Conservation (phyloP, 2,329 filamentous ascomycete genomes). For the Neurospora sp. region DNA sequence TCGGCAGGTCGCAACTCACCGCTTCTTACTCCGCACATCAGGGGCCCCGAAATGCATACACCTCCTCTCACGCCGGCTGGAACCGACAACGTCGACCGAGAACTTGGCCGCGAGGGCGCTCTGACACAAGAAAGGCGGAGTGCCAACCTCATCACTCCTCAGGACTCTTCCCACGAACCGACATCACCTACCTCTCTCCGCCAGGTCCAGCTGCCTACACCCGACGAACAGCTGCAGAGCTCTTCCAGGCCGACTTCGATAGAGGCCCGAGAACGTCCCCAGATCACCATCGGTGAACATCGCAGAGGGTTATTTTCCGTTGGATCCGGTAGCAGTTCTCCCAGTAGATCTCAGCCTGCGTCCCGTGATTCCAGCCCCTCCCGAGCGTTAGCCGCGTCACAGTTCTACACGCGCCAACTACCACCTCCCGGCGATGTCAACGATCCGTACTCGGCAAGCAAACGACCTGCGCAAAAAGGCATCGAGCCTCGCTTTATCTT, state of each 20-base stretch:
- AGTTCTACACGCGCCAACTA: conserved; percentile 61
- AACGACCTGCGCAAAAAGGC: conserved; percentile 56
- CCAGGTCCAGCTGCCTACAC: conserved; percentile 31
- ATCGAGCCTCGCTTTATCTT: conserved; percentile 83
- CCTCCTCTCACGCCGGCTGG: conserved; percentile 83
- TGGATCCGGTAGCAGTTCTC: conserved; percentile 26
- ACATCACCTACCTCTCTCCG: conserved; percentile 30
- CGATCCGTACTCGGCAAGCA: conserved; percentile 79
- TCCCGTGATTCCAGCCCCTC: conserved; percentile 57
- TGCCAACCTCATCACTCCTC: conserved; percentile 49
- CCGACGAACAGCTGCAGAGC: conserved; percentile 24
- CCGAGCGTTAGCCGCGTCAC: conserved; percentile 48
- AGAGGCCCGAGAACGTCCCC: conserved; percentile 22
- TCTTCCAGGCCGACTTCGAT: conserved; percentile 30
- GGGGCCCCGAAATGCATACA: conserved; percentile 65
- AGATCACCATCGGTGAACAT: conserved; percentile 26
- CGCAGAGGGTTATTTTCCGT: conserved; percentile 45
- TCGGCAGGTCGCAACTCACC: conserved; percentile 58
- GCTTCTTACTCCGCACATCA: conserved; percentile 46
- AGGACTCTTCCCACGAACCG: conserved; percentile 51
- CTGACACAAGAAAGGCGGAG: conserved; percentile 11
- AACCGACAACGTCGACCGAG: conserved; percentile 39
- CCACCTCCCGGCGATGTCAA: conserved; percentile 71
- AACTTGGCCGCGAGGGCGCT: conserved; percentile 18
- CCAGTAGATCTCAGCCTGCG: conserved; percentile 40